Percentiles rank a stretch among this genome's conserved stretches.
phyloP scores from a whole-genome alignment of 2,329 filamentous ascomycete genomes.

The Rhinocladiella mackenziei region DNA sequence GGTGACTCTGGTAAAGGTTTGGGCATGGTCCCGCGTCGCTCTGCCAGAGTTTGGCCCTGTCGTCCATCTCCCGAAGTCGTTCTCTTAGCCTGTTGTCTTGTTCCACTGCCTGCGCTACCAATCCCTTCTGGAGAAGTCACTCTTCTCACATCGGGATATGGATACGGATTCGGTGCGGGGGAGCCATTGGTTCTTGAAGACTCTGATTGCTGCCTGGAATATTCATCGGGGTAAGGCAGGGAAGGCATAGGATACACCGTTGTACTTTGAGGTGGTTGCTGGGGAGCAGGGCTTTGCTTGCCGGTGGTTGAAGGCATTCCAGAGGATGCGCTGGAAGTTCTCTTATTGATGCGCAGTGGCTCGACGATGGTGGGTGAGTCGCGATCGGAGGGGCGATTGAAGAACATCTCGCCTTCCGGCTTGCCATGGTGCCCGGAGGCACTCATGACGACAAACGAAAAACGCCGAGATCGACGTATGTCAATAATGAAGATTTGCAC shows the following conservation, averaged over 20 bases:
- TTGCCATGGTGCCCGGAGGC: constrained; percentile 55
- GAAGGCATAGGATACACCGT: constrained; percentile 64
- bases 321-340: constrained; percentile 56
- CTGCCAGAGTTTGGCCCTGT: constrained; percentile 63
- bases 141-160: constrained; percentile 43
- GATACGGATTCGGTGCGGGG: constrained; percentile 38
- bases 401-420: constrained; percentile 79
- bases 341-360: constrained; percentile 80
- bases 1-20: constrained; percentile 80
- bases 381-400: constrained; percentile 49
- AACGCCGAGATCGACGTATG: too few species aligned
- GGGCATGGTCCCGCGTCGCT: constrained; percentile 71
- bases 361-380: constrained; percentile 72
- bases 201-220: constrained; percentile 39
- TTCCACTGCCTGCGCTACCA: constrained; percentile 15
- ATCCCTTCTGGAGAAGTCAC: constrained; percentile 27
- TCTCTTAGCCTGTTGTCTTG: constrained; percentile 37
- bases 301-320: constrained; percentile 35
- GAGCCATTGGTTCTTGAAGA: constrained; percentile 32
- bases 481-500: too few species aligned
- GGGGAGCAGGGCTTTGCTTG: constrained; percentile 36
- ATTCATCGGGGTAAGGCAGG: constrained; percentile 70
- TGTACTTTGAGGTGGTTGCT: constrained; percentile 54
- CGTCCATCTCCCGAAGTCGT: constrained; percentile 48
- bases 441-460: constrained; percentile 39